Base-by-base conservation (phyloP, 768 basidiomycete species). In the Calocera viscosa region DNA sequence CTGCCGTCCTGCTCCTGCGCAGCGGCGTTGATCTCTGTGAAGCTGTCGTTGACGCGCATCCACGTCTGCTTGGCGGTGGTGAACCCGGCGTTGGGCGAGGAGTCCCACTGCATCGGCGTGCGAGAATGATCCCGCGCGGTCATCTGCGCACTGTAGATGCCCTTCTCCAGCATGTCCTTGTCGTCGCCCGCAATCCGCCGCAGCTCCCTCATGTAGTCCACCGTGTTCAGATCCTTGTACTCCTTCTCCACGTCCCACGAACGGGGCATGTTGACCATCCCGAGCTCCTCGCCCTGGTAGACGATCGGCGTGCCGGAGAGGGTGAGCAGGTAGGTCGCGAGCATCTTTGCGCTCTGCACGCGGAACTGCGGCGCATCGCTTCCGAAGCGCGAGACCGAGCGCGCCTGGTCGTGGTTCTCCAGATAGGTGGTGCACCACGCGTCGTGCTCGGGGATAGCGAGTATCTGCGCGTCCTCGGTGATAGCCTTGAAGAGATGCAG, bases 1-100 rank as follows among this genome's bases (percentile, higher is more conserved):
- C 77, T 69, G 0, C 75, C 69, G 67, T 88, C 82, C 0, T 71
- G 68, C n/a, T 78, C 41, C 74, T 89, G 82, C 12, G 72, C 74
- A 0, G 71, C 78, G 19, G 78, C 86, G 70, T 88, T 89, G 81
- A 84, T 86, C 1, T 74, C 71, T 5, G 7, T 14, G 72, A 83
- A 87, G 70, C 88, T 86, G 47, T 87, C 86, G 71, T 88, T 86
- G 5, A 86, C 82, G 28, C 86, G 79, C 86, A 89, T 89, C 88
- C 87, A 90, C 0, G 88, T 87, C 26, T 60, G 14, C 1, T 73
- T 80, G 2, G 82, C 84, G 1, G 81, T 78, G 14, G 86, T 84
- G 74, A 90, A 89, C 0, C 89, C 88, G 0, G 81, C 86, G 66
- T 89, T 78, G 10, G 74, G 28, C 2, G 77, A 74, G 8, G 76